These are phyloP conservation scores for Vitis amurensis DNA, from an alignment of 164 flowering plant species.

Conservation along the genomic window DNA sequence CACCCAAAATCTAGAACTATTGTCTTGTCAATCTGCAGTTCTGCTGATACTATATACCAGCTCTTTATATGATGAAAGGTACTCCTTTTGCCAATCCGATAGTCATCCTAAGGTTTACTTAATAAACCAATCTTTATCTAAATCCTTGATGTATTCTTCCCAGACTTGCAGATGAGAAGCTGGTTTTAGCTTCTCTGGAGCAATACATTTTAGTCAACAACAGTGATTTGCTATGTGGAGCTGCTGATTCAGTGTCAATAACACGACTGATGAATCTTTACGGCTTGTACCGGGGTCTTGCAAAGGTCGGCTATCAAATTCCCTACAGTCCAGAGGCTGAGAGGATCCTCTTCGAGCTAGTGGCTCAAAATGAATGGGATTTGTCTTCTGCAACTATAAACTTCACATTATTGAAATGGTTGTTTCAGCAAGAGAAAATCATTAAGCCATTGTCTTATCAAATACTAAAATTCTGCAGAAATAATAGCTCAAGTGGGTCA, in stretches of 20 bases:
- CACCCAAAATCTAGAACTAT: constrained; percentile 42
- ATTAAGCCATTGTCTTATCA: constrained; percentile 51
- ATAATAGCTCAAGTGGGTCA: constrained; percentile 20
- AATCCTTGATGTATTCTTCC: constrained; percentile 6
- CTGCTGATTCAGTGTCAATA: constrained; percentile 28
- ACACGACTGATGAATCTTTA: constrained; percentile 61
- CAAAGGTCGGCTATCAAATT: constrained; percentile 48
- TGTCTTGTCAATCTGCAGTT: constrained; percentile 74
- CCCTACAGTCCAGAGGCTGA: constrained; percentile 84
- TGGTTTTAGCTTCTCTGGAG: constrained; percentile 80
- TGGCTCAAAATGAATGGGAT: constrained; percentile 68
- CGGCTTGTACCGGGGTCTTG: constrained; percentile 60
- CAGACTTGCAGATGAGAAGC: constrained; percentile 88
- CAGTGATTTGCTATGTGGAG: constrained; percentile 28
- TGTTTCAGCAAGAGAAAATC: constrained; percentile 84
- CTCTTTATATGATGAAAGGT: constrained; percentile 80
- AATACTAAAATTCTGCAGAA: constrained; percentile 59
- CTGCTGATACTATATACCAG: constrained; percentile 60
- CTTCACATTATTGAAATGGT: constrained; percentile 65
- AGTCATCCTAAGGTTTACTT: neutral
- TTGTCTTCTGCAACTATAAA: constrained; percentile 54
- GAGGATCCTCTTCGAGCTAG: constrained; percentile 58
- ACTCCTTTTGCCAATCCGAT: constrained; percentile 15
- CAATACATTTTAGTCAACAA: constrained; percentile 76
- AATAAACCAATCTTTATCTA: neutral